Evolutionary conservation across 1,284 basidiomycete species (phyloP).

Genomic region (Austroboletus novae-zelandiae): DNA sequence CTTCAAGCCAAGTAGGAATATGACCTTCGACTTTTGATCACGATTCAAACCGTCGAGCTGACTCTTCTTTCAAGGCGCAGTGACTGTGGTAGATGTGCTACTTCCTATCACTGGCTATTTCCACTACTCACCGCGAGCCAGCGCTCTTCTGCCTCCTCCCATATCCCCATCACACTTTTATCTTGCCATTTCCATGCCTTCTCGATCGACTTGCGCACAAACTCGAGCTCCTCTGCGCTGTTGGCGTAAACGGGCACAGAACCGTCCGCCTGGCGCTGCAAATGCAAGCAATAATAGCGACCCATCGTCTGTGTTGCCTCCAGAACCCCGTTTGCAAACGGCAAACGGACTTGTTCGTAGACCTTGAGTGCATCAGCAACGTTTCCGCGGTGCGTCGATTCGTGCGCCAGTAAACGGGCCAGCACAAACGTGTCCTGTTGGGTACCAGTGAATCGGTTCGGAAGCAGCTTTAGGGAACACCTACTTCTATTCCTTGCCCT

Average conservation of each 20-base stretch:
- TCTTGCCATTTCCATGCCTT: slow-evolving; percentile 6
- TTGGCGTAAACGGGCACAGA: not conserved
- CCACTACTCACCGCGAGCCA: slow-evolving; percentile 7
- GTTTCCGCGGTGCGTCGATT: slow-evolving; percentile 16
- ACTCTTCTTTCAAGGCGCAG: no score
- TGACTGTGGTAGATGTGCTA: no score
- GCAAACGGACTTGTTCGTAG: slow-evolving; percentile 32
- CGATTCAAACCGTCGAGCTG: no score
- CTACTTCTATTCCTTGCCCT: slow-evolving; percentile 33
- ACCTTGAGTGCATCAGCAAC: slow-evolving; percentile 24
- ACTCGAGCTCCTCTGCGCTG: slow-evolving; percentile 8
- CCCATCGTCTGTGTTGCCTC: slow-evolving; percentile 3
- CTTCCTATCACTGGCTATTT: no score
- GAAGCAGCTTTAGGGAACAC: not conserved
- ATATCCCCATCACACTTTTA: slow-evolving; percentile 2
- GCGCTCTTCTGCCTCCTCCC: slow-evolving; percentile 13
- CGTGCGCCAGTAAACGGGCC: slow-evolving; percentile 19
- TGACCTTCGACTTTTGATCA: no score
- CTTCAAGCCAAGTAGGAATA: no score
- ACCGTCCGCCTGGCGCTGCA: not conserved
- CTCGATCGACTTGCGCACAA: slow-evolving; percentile 1
- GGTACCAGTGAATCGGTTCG: not conserved
- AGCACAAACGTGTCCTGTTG: slow-evolving; percentile 37
- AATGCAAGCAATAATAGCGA: slow-evolving; percentile 3
- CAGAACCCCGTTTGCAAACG: slow-evolving; percentile 20